phyloP scores from a whole-genome alignment of 257 asterid genomes.

The Ehretia macrophylla region DNA sequence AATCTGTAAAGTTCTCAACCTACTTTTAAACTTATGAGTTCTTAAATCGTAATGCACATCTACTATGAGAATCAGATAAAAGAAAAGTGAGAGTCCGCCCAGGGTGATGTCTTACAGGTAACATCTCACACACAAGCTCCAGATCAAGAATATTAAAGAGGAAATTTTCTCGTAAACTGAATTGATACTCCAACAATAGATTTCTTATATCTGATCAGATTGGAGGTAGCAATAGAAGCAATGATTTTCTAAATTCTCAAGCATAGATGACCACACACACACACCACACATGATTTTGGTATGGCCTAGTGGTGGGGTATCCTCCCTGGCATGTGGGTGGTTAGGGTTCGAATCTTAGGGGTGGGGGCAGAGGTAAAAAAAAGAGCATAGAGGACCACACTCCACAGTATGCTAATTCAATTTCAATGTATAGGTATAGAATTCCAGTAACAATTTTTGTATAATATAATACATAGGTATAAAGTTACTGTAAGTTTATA shows the following conservation, averaged over 20 bases:
- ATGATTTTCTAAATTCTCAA: too few relatives aligned
- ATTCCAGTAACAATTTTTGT: not conserved
- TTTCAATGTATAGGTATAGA: not conserved
- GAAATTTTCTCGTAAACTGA: not conserved
- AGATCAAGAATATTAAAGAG: not conserved
- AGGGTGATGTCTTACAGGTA: not conserved
- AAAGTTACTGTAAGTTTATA: not conserved
- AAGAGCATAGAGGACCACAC: too few relatives aligned
- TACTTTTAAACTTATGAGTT: not conserved
- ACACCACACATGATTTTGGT: too few relatives aligned
- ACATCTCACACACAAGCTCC: too few relatives aligned
- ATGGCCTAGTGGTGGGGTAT: too few relatives aligned
- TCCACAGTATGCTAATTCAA: too few relatives aligned
- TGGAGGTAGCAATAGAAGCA: too few relatives aligned
- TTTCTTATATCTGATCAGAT: too few relatives aligned
- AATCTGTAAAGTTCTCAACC: conserved; percentile 16
- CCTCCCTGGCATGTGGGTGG: too few relatives aligned
- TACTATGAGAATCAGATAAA: not conserved
- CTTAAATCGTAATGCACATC: not conserved
- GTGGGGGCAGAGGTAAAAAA: too few relatives aligned
- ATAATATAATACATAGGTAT: not conserved
- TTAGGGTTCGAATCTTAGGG: too few relatives aligned
- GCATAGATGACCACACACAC: too few relatives aligned
- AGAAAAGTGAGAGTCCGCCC: not conserved
- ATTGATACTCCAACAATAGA: not conserved